Conservation (phyloP, 257 asterid species). For the Oldenlandia corymbosa region DNA sequence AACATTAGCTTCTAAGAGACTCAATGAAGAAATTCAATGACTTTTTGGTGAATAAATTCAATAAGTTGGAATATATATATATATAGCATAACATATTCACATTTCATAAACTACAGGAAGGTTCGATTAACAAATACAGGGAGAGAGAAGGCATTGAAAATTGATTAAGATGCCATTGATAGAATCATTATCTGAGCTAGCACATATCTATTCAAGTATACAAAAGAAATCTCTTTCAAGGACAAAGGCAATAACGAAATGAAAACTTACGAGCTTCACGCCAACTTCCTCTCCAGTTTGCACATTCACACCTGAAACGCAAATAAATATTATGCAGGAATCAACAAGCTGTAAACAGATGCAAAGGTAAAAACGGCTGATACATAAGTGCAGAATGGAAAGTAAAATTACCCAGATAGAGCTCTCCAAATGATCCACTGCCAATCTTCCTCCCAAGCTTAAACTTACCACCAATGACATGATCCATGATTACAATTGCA, state of each 20-base stretch:
- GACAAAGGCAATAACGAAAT: neutral
- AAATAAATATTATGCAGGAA: slow-evolving; percentile 10
- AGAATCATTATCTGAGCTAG: neutral
- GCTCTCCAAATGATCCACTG: slow-evolving; percentile 96
- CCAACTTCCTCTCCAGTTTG: slow-evolving; percentile 92
- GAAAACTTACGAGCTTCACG: slow-evolving; percentile 67
- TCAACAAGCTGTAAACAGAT: neutral
- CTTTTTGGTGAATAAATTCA: too few species aligned
- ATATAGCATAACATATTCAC: neutral
- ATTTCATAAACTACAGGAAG: neutral
- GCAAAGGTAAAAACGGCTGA: slow-evolving; percentile 7
- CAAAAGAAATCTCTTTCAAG: neutral
- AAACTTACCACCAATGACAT: slow-evolving; percentile 69
- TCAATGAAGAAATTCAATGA: neutral
- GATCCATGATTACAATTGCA: slow-evolving; percentile 52
- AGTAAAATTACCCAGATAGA: slow-evolving; percentile 56
- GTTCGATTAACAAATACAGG: neutral
- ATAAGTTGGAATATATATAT: too few species aligned
- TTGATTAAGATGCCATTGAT: neutral
- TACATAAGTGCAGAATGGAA: neutral
- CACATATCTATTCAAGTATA: neutral
- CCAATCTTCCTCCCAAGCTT: slow-evolving; percentile 89
- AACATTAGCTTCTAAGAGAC: neutral
- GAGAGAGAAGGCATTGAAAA: neutral
- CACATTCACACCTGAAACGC: slow-evolving; percentile 57